phyloP scores from a whole-genome alignment of 257 asterid species.

The Solanum etuberosum region DNA sequence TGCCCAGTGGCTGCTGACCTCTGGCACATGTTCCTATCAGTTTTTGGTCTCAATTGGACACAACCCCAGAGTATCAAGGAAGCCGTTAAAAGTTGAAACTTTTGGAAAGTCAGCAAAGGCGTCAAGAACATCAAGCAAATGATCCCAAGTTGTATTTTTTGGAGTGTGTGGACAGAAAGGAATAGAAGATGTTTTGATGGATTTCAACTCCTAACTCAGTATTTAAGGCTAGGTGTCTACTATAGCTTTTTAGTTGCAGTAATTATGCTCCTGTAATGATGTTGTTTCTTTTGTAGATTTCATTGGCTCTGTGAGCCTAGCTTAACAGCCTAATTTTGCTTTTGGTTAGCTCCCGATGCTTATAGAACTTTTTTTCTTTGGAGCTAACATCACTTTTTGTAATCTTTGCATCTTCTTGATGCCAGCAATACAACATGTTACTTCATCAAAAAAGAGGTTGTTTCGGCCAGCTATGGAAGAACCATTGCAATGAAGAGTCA shows the following conservation, averaged over 20 bases:
- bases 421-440: background rate
- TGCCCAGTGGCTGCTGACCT: background rate
- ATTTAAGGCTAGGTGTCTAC: background rate
- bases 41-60: background rate
- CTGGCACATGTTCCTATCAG: background rate
- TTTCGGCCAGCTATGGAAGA: background rate
- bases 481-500: background rate
- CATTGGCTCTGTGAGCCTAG: background rate
- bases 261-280: background rate
- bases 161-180: background rate
- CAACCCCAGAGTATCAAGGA: background rate
- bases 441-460: background rate
- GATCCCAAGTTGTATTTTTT: background rate
- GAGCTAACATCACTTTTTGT: background rate
- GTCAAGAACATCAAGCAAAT: background rate
- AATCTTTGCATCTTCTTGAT: background rate
- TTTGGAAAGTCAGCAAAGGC: background rate
- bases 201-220: background rate
- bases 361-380: background rate
- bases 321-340: background rate
- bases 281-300: background rate
- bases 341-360: background rate
- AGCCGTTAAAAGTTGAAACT: background rate
- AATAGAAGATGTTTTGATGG: background rate
- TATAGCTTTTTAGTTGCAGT: background rate